Percentiles rank a stretch among this genome's conserved stretches.
phyloP scores from a whole-genome alignment of 208 protist genomes.

The Wallacemonas sp. region DNA sequence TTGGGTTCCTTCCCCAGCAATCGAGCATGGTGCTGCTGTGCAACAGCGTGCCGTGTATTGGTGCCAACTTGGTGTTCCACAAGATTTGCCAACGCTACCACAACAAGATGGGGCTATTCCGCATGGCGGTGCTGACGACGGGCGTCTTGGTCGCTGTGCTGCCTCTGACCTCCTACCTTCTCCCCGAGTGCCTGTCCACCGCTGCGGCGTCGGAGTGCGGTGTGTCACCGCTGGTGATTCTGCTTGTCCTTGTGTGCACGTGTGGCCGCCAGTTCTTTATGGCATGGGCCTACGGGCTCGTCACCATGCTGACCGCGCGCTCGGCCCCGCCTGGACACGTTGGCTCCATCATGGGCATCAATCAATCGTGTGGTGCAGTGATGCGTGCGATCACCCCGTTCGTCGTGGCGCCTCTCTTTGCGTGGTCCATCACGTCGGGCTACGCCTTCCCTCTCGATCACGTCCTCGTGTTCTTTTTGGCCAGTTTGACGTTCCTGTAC shows the following conservation, averaged over 20 bases:
- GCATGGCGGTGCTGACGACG: slow-evolving; percentile 21
- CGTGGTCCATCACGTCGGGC: slow-evolving; percentile 41
- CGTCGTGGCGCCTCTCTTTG: slow-evolving; percentile 52
- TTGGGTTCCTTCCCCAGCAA: slow-evolving; percentile 31
- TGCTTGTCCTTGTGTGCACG: slow-evolving; percentile 33
- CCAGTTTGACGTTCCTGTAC: slow-evolving; percentile 17
- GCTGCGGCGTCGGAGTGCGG: neutral
- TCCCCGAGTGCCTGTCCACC: neutral
- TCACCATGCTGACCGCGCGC: slow-evolving; percentile 53
- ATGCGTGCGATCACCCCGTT: slow-evolving; percentile 47
- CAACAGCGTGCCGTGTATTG: slow-evolving; percentile 43
- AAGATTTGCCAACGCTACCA: slow-evolving; percentile 29
- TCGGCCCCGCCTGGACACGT: slow-evolving; percentile 48
- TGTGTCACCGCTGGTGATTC: slow-evolving; percentile 10
- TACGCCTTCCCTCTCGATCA: slow-evolving; percentile 59
- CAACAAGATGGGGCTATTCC: slow-evolving; percentile 50
- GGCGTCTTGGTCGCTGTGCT: slow-evolving; percentile 7
- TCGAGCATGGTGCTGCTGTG: slow-evolving; percentile 52
- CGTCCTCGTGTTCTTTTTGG: slow-evolving; percentile 48
- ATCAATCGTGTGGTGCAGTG: slow-evolving; percentile 43
- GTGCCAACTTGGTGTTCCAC: slow-evolving; percentile 50
- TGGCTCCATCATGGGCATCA: slow-evolving; percentile 62
- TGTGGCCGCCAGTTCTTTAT: slow-evolving; percentile 38
- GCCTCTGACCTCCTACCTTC: slow-evolving; percentile 27
- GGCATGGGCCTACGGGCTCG: slow-evolving; percentile 54